Evolutionary conservation across 768 basidiomycete genomes (phyloP).

Genomic region (Austroboletus eburneus): DNA sequence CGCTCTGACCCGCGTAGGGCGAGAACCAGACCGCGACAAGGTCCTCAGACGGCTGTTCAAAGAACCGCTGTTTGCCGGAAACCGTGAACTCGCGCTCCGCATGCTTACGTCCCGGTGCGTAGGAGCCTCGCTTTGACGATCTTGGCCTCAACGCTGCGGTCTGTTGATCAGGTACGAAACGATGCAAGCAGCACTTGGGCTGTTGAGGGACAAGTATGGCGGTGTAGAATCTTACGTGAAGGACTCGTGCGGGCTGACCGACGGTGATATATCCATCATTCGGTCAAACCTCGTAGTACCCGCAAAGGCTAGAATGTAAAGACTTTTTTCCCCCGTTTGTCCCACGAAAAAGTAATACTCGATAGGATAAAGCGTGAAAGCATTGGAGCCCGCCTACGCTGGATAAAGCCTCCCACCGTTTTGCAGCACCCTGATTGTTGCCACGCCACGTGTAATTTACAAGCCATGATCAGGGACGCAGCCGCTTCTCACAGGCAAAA

Average conservation of each 20-base stretch:
- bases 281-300: conserved; percentile 51
- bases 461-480: no score
- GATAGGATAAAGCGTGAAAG: neutral
- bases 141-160: neutral
- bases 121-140: neutral
- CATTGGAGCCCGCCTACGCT: neutral
- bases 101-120: conserved; percentile 74
- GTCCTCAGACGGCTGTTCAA: conserved; percentile 64
- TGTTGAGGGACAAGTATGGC: conserved; percentile 61
- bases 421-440: no score
- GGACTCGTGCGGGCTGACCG: conserved; percentile 51
- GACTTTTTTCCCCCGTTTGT: neutral
- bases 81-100: conserved; percentile 72
- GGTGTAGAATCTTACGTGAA: conserved; percentile 64
- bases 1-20: conserved; percentile 70
- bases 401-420: no score
- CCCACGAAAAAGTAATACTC: neutral
- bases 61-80: conserved; percentile 69
- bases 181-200: conserved; percentile 65
- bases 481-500: no score
- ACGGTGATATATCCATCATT: conserved; percentile 59
- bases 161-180: conserved; percentile 56
- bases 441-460: no score
- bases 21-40: conserved; percentile 71
- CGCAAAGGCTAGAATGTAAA: conserved; percentile 30